These are phyloP conservation scores for Cryomyces antarcticus DNA, from an alignment of 495 filamentous ascomycete species.

Conservation along the genomic window DNA sequence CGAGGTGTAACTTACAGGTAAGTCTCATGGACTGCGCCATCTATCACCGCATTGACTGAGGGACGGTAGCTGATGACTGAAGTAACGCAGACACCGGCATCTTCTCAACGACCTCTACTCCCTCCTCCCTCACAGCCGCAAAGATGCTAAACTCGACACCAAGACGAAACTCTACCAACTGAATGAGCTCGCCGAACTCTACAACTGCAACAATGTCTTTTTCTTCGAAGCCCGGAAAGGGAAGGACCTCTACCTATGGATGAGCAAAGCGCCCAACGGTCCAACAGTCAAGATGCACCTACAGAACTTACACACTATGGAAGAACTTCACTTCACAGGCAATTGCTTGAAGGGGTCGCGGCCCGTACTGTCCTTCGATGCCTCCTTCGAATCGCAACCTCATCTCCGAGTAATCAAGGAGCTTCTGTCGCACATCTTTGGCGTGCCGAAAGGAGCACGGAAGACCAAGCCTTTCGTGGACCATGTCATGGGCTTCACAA, in stretches of 20 bases:
- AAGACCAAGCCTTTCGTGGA: constrained; percentile 93
- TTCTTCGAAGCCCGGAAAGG: constrained; percentile 95
- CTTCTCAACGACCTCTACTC: constrained; percentile 74
- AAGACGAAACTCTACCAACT: constrained; percentile 86
- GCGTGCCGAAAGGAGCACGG: constrained; percentile 69
- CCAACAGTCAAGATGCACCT: constrained; percentile 76
- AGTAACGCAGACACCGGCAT: constrained; percentile 54
- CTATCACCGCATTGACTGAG: constrained; percentile 1
- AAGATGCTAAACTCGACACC: constrained; percentile 91
- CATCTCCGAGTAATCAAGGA: constrained; percentile 61
- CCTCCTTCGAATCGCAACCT: constrained; percentile 55
- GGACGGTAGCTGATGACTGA: neutral
- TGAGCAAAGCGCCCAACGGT: constrained; percentile 85
- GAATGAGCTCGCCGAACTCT: constrained; percentile 90
- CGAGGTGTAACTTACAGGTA: constrained; percentile 79
- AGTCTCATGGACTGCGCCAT: constrained; percentile 6
- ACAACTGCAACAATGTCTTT: constrained; percentile 96
- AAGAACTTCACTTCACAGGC: constrained; percentile 86
- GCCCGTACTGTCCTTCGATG: constrained; percentile 88
- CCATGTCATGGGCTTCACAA: constrained; percentile 79
- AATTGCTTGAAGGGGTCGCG: constrained; percentile 91
- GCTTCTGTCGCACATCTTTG: constrained; percentile 78
- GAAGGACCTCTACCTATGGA: constrained; percentile 85
- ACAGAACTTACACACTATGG: constrained; percentile 73
- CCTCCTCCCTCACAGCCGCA: constrained; percentile 76